Conservation (phyloP, 202 grass and related monocot species). For the Cymbopogon flexuosus region DNA sequence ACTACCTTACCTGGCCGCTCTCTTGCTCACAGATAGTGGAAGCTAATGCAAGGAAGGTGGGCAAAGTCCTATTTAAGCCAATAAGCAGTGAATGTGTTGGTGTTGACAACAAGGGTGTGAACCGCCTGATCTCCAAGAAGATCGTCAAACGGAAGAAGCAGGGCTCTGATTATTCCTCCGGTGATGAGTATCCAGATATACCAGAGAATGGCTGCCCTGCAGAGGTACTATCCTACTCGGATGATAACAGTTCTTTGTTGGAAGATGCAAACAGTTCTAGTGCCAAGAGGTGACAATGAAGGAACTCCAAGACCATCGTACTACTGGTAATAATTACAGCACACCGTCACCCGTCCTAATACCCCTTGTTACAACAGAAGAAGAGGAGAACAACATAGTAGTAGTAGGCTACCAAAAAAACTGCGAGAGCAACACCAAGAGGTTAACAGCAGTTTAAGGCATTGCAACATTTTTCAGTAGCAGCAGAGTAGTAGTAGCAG, state of each 20-base stretch:
- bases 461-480: conserved; percentile 36
- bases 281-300: conserved; percentile 32
- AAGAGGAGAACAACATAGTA: conserved; percentile 33
- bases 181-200: conserved; percentile 28
- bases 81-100: conserved; percentile 65
- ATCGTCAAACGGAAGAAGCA: conserved; percentile 87
- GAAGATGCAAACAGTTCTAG: conserved; percentile 43
- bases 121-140: conserved; percentile 66
- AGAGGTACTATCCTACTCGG: conserved; percentile 34
- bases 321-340: conserved; percentile 58
- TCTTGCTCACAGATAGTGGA: conserved; percentile 61
- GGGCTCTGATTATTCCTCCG: conserved; percentile 16
- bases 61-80: conserved; percentile 86
- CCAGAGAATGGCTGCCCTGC: conserved; percentile 43
- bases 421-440: conserved; percentile 33
- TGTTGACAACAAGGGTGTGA: conserved; percentile 53
- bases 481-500: conserved; percentile 11
- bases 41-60: conserved; percentile 88
- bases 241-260: conserved; percentile 24
- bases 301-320: conserved; percentile 23
- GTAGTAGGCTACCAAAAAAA: conserved; percentile 43
- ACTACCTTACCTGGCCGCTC: neutral
- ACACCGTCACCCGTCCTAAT: conserved; percentile 14
- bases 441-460: conserved; percentile 39
- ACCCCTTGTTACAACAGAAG: conserved; percentile 39